Base-by-base conservation (phyloP, 371 early-diverging fungal genomes). In the Catenaria anguillulae region DNA sequence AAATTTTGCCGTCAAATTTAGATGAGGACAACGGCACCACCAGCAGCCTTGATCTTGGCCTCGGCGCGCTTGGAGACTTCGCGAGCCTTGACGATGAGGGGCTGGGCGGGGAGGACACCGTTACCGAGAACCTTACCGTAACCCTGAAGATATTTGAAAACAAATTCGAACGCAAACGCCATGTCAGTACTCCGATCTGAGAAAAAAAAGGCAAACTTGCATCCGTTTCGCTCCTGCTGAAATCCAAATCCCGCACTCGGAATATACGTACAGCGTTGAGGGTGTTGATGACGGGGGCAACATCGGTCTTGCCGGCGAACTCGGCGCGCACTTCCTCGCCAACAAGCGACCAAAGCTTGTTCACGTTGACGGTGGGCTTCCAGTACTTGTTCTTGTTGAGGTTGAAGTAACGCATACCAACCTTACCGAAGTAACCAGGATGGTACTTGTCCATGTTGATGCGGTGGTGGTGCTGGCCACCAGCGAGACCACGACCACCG, bases 381-480 rank as follows among this genome's bases (percentile, higher is more conserved):
- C 87, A 86, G 82, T 80, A 77, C 72, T 84, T 72, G 84, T 97
- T 92, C 72, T 84, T 79, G 83, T 93, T 96, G 84, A 85, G 80
- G 89, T 97, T 97, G 90, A 92, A 97, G 78, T 90, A 83, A 67
- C 97, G 92, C 97, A 95, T 94, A 89, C 99, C 99, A 79, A 96
- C 94, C 84, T 98, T 99, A 81, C 99, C 99, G 74, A 97, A 98
- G 91, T 95, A 97, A 79, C 98, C 99, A 70, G 99, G 99, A 83
- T 99, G 99, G 90, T 92, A 99, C 88, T 90, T 97, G 81, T 97
- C 94, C 89, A 98, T 93, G 84, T 93, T 93, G 82, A 93, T 98
- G 71, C 97, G 89, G 88, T 98, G 97, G 79, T 99, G 99, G 80
- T 96, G 96, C 77, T 89, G 86, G 84, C 98, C 99, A 89, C 99